Evolutionary conservation across 2,329 filamentous ascomycete species (phyloP).

Genomic region (Trichoderma semiorbis): DNA sequence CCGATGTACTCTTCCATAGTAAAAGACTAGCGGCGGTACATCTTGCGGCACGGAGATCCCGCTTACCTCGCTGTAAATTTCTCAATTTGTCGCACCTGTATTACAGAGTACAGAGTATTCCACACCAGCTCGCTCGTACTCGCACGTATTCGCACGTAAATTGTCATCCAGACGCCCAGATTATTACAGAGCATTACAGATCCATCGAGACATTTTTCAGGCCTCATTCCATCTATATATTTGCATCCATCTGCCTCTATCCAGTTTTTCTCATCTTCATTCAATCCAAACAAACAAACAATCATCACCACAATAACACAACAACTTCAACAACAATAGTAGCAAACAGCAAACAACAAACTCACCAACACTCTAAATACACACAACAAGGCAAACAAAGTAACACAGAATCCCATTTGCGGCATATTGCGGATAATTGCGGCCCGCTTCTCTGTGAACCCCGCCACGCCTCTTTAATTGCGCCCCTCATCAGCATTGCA

Average conservation of each 20-base stretch:
- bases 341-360: not conserved
- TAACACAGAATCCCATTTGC: not conserved
- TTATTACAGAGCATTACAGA: not conserved
- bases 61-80: not conserved
- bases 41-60: not conserved
- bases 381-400: not conserved
- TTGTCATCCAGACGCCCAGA: not conserved
- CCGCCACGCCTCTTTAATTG: not conserved
- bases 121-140: not conserved
- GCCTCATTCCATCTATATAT: not conserved
- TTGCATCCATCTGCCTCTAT: not conserved
- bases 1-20: not conserved
- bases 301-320: not conserved
- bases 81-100: not conserved
- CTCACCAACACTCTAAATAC: not conserved
- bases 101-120: not conserved
- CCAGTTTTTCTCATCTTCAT: not conserved
- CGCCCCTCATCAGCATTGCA: not conserved
- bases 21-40: too few species aligned
- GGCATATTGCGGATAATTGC: slow-evolving; percentile 11
- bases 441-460: not conserved
- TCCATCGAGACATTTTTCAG: not conserved
- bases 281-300: not conserved
- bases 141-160: not conserved
- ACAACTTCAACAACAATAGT: not conserved